phyloP scores from a whole-genome alignment of 2,329 filamentous ascomycete genomes.

The Sporothrix inflata region DNA sequence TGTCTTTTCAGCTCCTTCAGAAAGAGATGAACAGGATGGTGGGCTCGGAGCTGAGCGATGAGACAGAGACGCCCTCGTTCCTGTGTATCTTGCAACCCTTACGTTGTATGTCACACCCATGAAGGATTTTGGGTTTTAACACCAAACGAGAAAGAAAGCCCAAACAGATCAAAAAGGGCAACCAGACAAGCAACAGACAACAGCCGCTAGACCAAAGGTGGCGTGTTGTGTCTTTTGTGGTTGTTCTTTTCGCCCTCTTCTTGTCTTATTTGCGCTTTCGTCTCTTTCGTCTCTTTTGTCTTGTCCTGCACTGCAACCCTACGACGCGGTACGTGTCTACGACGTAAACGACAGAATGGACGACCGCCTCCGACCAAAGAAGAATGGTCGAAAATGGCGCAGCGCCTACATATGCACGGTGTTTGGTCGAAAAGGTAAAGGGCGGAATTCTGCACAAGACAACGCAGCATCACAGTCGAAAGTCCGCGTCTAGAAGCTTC shows the following conservation, averaged over 20 bases:
- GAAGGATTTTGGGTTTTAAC: background rate
- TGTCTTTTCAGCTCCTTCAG: background rate
- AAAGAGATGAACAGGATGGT: background rate
- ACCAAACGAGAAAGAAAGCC: background rate
- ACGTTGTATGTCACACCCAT: background rate
- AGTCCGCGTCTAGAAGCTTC: constrained; percentile 2
- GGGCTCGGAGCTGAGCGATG: constrained; percentile 15
- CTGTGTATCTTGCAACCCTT: background rate
- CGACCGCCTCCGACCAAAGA: background rate
- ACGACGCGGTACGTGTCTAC: background rate
- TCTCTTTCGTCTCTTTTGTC: background rate
- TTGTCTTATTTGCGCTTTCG: too few species aligned
- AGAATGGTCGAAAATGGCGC: background rate
- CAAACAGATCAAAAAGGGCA: background rate
- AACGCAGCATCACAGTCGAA: background rate
- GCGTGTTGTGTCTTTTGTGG: background rate
- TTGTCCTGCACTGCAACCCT: constrained; percentile 7
- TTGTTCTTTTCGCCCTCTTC: background rate
- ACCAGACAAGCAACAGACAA: background rate
- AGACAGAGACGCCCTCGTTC: background rate
- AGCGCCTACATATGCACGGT: background rate
- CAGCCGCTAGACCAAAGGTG: background rate
- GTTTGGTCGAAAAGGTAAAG: background rate
- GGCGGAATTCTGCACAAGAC: background rate
- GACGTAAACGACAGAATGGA: background rate